Evolutionary conservation across 2,329 filamentous ascomycete genomes (phyloP).

Genomic region (Cladophialophora bantiana): DNA sequence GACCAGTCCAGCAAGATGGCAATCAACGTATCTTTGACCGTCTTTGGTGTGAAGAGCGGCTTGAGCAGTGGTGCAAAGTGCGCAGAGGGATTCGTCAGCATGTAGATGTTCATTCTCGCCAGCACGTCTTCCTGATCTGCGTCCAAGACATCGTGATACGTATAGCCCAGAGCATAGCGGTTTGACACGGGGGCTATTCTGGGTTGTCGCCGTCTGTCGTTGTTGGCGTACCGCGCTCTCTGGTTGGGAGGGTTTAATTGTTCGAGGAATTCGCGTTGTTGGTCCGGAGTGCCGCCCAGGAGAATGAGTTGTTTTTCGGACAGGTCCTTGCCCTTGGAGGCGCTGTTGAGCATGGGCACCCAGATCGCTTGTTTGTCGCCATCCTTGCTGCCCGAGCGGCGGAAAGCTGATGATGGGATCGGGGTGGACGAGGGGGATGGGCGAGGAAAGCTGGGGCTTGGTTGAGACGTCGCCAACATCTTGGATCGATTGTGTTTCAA

Average conservation of each 20-base stretch:
- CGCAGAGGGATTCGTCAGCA: slow-evolving; percentile 82
- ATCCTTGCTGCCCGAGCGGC: slow-evolving; percentile 61
- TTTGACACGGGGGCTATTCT: slow-evolving; percentile 83
- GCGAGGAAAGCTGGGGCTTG: slow-evolving; percentile 22
- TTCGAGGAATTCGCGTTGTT: slow-evolving; percentile 83
- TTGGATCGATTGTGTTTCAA: background rate
- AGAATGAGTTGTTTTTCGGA: slow-evolving; percentile 92
- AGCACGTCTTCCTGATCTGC: slow-evolving; percentile 95
- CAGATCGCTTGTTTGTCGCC: slow-evolving; percentile 83
- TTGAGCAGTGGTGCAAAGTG: slow-evolving; percentile 83
- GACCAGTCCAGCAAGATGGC: slow-evolving; percentile 96
- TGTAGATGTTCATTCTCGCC: slow-evolving; percentile 86
- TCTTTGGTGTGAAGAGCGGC: slow-evolving; percentile 81
- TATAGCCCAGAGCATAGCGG: slow-evolving; percentile 90
- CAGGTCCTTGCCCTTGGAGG: slow-evolving; percentile 86
- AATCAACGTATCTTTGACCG: slow-evolving; percentile 84
- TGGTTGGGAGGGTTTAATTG: slow-evolving; percentile 53
- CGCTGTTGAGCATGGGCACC: slow-evolving; percentile 90
- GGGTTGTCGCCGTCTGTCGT: slow-evolving; percentile 56
- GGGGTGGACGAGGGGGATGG: slow-evolving; percentile 18
- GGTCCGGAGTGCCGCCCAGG: slow-evolving; percentile 83
- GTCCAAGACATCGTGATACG: slow-evolving; percentile 92
- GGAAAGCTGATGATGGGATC: slow-evolving; percentile 46
- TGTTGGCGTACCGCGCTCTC: slow-evolving; percentile 55
- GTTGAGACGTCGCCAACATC: slow-evolving; percentile 34